Percentiles rank a stretch among this genome's conserved stretches.
These are phyloP conservation scores for Didymella keratinophila DNA, from an alignment of 2,329 filamentous ascomycete species.

Conservation along the genomic window DNA sequence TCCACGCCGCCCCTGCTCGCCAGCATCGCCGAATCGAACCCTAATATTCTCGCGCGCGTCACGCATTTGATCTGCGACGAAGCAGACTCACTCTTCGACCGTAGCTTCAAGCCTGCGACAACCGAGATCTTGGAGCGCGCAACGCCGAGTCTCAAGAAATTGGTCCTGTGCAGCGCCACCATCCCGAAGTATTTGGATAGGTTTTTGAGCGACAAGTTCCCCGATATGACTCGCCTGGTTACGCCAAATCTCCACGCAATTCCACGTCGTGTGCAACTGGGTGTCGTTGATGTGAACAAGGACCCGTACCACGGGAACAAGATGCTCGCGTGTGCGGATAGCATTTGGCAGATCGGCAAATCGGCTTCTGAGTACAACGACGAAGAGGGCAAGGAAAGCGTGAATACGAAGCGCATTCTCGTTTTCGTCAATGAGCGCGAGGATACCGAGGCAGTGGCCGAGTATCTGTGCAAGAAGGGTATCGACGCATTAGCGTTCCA, in stretches of 20 bases:
- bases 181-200: conserved; percentile 90
- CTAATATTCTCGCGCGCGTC: conserved; percentile 91
- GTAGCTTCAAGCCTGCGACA: conserved; percentile 86
- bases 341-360: conserved; percentile 91
- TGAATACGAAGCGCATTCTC: conserved; percentile 82
- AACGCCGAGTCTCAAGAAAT: conserved; percentile 80
- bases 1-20: conserved; percentile 88
- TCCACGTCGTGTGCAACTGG: conserved; percentile 90
- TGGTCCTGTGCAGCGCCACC: conserved; percentile 94
- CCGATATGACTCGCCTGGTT: conserved; percentile 82
- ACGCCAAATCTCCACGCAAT: conserved; percentile 97
- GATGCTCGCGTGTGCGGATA: conserved; percentile 89
- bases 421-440: conserved; percentile 98
- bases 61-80: conserved; percentile 91
- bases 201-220: conserved; percentile 82
- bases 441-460: conserved; percentile 79
- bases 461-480: conserved; percentile 82
- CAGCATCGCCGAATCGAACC: conserved; percentile 87
- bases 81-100: conserved; percentile 93
- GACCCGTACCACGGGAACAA: conserved; percentile 96
- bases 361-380: conserved; percentile 25
- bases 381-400: conserved; percentile 58
- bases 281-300: conserved; percentile 88
- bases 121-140: conserved; percentile 82
- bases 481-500: conserved; percentile 88